These are phyloP conservation scores for Oxytropis ochrocephala DNA, from an alignment of 306 rosid genomes.

Conservation along the genomic window DNA sequence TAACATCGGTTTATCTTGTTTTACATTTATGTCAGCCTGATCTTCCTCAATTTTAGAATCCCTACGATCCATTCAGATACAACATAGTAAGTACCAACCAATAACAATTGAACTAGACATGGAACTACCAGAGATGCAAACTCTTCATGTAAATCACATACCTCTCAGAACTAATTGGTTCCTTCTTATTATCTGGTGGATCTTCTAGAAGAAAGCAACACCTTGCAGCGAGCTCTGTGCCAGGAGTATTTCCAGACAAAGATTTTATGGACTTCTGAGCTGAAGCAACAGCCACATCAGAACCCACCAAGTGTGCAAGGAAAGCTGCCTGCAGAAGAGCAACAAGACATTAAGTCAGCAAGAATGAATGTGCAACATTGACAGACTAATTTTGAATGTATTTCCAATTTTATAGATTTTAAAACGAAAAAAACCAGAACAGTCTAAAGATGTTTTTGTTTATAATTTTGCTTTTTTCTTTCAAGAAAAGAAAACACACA, in stretches of 20 bases:
- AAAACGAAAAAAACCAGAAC: too few species aligned
- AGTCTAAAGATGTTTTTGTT: too few species aligned
- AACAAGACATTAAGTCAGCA: neutral
- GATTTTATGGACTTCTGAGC: slow-evolving; percentile 68
- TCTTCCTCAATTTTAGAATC: slow-evolving; percentile 36
- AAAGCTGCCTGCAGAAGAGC: slow-evolving; percentile 63
- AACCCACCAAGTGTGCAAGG: slow-evolving; percentile 64
- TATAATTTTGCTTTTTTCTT: too few species aligned
- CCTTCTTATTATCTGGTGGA: slow-evolving; percentile 58
- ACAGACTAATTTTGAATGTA: too few species aligned
- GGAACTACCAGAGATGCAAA: slow-evolving; percentile 11
- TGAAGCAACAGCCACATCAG: slow-evolving; percentile 76
- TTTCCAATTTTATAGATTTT: too few species aligned
- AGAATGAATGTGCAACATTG: neutral
- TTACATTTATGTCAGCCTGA: slow-evolving; percentile 31
- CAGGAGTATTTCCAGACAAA: slow-evolving; percentile 53
- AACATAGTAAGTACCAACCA: slow-evolving; percentile 25
- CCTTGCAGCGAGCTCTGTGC: slow-evolving; percentile 65
- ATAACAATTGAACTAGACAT: slow-evolving; percentile 22
- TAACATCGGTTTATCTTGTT: slow-evolving; percentile 34
- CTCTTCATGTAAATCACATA: slow-evolving; percentile 31
- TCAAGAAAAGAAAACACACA: too few species aligned
- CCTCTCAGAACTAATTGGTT: slow-evolving; percentile 46
- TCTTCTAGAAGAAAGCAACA: slow-evolving; percentile 76
- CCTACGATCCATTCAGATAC: slow-evolving; percentile 36